Evolutionary conservation across 495 filamentous ascomycete species (phyloP), one percentile per base, ranked within the genome.

Genomic region (Sphaerosporella brunnea): DNA sequence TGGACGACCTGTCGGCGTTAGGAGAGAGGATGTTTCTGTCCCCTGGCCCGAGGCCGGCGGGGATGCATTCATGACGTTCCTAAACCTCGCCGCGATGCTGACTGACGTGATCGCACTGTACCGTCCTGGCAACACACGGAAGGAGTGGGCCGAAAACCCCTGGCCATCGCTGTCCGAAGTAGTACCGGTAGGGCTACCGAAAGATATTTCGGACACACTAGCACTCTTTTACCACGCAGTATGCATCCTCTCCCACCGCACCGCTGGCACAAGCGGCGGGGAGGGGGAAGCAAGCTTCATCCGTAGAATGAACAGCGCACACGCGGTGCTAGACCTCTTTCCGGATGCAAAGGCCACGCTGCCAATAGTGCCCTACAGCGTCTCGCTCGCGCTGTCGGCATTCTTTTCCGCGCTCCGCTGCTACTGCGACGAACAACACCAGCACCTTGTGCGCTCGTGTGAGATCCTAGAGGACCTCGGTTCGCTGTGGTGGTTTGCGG

Each of bases 401-500:
- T 59, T 59, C 36, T 54, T 53, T 19, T 47, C 51, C 9, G 51
- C 39, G 9, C 40, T 59, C 19, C 54, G 55, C 36, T 45, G 49
- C n/a, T 47, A 50, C 13, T 42, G 49, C 7, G 51, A 32, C 7
- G 37, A 5, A 5, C 28, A 5, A 5, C 28, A 32, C 28, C 13
- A 5, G 28, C 13, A 5, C 9, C 58, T 53, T 42, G 40, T 23
- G n/a, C 21, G 16, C n/a, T 49, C 42, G 28, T 48, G 58, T 8
- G 38, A 51, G 5, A 48, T 21, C 28, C 39, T 59, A 2, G 52
- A 45, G 37, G 36, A 38, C 26, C 44, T 58, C 24, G 40, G 51
- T 2, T 42, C 49, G 16, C 54, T 47, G 46, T 59, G 56, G 56
- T 59, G 54, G 54, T 56, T 59, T 11, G 56, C 56, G 5, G 55